These are phyloP conservation scores for Xylaria sp. DNA, from an alignment of 2,329 filamentous ascomycete species.

Conservation along the genomic window DNA sequence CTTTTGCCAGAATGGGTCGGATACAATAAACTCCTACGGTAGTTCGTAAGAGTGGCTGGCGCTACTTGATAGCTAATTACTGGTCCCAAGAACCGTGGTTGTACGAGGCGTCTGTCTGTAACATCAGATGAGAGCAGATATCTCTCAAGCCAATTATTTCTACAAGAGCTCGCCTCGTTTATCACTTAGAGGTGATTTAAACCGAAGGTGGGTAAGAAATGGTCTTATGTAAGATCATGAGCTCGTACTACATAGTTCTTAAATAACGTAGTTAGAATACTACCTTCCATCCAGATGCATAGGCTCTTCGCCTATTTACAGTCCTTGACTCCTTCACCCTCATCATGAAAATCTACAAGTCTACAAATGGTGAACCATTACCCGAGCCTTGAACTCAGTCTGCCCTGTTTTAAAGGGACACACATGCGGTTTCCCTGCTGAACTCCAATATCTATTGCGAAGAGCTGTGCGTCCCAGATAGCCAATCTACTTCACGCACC, in stretches of 20 bases:
- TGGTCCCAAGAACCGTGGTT: neutral
- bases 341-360: neutral
- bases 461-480: neutral
- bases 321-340: neutral
- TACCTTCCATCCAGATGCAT: neutral
- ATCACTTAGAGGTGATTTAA: neutral
- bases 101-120: neutral
- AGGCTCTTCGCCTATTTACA: neutral
- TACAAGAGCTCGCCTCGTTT: neutral
- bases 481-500: neutral
- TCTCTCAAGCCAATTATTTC: neutral
- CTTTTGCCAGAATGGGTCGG: neutral
- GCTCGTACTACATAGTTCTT: constrained; percentile 1
- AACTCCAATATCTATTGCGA: neutral
- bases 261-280: neutral
- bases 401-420: neutral
- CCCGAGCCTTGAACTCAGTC: neutral
- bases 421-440: neutral
- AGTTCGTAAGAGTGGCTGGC: neutral
- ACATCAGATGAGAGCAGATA: neutral
- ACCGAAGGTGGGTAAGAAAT: neutral
- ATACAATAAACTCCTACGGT: neutral
- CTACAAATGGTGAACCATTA: neutral
- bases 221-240: neutral
- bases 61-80: neutral